Conservation (phyloP, 169 alveolate species). For the Eimeria maxima region DNA sequence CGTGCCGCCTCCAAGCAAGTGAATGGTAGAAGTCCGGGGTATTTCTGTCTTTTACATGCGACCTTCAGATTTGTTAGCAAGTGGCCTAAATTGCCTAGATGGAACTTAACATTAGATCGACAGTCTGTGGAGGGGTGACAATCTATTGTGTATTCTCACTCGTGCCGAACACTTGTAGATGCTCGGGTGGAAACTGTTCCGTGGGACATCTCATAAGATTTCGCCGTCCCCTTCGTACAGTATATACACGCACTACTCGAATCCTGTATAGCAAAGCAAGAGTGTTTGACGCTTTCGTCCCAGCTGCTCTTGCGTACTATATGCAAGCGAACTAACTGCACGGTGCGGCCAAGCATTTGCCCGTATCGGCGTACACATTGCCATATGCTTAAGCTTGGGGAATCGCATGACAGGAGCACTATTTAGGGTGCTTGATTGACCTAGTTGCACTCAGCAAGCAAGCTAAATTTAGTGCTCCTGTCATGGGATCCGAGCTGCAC, state of each 20-base stretch:
- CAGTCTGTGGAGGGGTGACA: not conserved
- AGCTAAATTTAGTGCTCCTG: no score
- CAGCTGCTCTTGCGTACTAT: not conserved
- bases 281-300: not conserved
- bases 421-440: no score
- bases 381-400: not conserved
- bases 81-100: not conserved
- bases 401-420: no score
- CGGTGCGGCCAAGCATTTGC: not conserved
- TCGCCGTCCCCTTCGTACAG: not conserved
- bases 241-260: not conserved
- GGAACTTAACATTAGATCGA: not conserved
- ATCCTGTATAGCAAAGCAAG: not conserved
- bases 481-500: no score
- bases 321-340: not conserved
- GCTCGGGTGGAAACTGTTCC: not conserved
- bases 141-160: not conserved
- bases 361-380: no score
- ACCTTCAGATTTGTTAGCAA: not conserved
- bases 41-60: not conserved
- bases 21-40: not conserved
- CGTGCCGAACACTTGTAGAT: not conserved
- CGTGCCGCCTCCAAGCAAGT: not conserved
- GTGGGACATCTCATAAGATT: not conserved
- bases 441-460: no score